Evolutionary conservation across 192 early-diverging fungal species (phyloP).

Genomic region (Linnemannia hyalina): DNA sequence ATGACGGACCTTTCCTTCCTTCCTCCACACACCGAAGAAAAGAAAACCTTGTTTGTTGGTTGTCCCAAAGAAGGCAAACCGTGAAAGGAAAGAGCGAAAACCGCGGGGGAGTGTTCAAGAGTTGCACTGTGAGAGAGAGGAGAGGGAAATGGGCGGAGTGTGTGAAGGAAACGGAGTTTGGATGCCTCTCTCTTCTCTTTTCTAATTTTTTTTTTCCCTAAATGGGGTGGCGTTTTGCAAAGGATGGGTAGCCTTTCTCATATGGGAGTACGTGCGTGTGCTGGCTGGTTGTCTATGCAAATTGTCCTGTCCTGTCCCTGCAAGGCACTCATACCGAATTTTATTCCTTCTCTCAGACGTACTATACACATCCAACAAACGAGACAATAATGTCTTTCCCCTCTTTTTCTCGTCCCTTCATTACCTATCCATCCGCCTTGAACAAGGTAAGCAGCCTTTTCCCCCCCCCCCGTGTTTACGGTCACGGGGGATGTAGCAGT

Average conservation of each 20-base stretch:
- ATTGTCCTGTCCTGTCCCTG: not conserved
- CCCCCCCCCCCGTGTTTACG: not conserved
- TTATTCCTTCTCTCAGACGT: no score
- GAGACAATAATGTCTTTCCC: not conserved
- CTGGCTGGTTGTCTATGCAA: not conserved
- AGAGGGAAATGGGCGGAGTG: not conserved
- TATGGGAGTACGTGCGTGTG: not conserved
- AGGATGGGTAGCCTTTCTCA: no score
- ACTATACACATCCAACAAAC: not conserved
- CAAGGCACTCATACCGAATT: not conserved
- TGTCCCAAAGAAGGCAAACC: conserved; percentile 6
- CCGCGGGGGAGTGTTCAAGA: not conserved
- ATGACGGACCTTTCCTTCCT: not conserved
- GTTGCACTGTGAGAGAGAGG: not conserved
- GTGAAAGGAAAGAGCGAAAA: conserved; percentile 2
- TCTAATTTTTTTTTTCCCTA: not conserved
- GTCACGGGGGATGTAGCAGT: not conserved
- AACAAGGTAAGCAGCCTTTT: no score
- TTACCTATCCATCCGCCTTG: no score
- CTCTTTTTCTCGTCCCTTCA: not conserved
- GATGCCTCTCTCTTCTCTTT: not conserved
- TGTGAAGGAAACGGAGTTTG: not conserved
- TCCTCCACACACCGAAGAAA: not conserved
- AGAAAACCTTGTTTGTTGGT: not conserved
- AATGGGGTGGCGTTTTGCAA: not conserved